These are phyloP conservation scores for Lineolata rhizophorae DNA, from an alignment of 495 filamentous ascomycete genomes.

Conservation along the genomic window DNA sequence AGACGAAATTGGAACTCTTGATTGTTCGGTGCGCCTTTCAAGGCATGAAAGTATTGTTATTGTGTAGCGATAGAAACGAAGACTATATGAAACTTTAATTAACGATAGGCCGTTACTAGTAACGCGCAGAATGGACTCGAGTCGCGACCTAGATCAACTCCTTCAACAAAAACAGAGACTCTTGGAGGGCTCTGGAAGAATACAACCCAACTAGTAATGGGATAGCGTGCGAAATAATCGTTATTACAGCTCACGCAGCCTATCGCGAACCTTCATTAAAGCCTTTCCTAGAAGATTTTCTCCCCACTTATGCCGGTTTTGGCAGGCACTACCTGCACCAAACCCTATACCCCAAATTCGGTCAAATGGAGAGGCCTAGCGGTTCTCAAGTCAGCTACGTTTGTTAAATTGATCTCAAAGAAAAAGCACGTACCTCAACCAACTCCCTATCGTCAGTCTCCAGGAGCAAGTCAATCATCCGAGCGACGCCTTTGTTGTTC, in stretches of 20 bases:
- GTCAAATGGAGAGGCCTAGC: slow-evolving; percentile 32
- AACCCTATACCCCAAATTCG: slow-evolving; percentile 49
- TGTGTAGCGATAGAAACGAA: not conserved
- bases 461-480: slow-evolving; percentile 25
- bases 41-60: too few relatives aligned
- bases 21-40: too few relatives aligned
- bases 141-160: not conserved
- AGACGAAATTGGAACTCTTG: too few relatives aligned
- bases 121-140: too few relatives aligned
- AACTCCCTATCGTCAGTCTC: slow-evolving; percentile 35
- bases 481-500: slow-evolving; percentile 12
- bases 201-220: too few relatives aligned
- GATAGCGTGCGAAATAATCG: not conserved
- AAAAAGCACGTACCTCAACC: slow-evolving; percentile 29
- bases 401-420: not conserved
- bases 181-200: too few relatives aligned
- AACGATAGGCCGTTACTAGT: too few relatives aligned
- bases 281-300: slow-evolving; percentile 44
- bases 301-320: slow-evolving; percentile 33
- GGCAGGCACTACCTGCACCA: slow-evolving; percentile 23
- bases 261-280: slow-evolving; percentile 25
- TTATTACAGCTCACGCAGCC: slow-evolving; percentile 14
- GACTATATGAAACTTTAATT: not conserved
- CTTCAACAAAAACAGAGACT: too few relatives aligned
- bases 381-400: too few relatives aligned